Evolutionary conservation across 2,329 filamentous ascomycete species (phyloP), one percentile per base, ranked within the genome.

Genomic region (Coleophoma eucalyptorum): DNA sequence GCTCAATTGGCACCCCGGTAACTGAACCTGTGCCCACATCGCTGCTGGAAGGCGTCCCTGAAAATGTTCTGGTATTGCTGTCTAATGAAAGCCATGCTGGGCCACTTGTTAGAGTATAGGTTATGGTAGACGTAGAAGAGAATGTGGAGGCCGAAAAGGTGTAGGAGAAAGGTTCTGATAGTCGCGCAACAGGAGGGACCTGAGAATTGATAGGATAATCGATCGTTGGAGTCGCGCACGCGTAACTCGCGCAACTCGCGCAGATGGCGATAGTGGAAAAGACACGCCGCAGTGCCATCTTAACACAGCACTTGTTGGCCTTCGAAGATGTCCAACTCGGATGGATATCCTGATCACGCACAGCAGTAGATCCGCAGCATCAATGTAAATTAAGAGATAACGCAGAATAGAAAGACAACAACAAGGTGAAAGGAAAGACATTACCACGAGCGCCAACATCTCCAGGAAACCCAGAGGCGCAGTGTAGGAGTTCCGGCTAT

Each of bases 121-220:
- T 78, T 46, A 91, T 77, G 40, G 73, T 63, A 11, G 71, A 70
- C 40, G 71, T 67, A 15, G 87, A 86, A 13, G 76, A 74, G 68
- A 96, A 96, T 0, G 90, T 96, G 37, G 84, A 83, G 15, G 76
- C 68, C 10, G 88, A 86, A 61, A 96, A 88, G 31, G 80, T 74
- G 62, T 92, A 90, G 10, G 75, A 79, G 67, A 90, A 94, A 2
- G 77, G 74, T 59, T 85, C 65, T 38, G 78, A 80, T 52, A 88
- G 74, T 57, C 87, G 80, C 18, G 89, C 90, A 48, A 92, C 86
- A 3, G 87, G 86, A 32, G 90, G 90, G 1, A 95, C 78, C 67
- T 96, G 91, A 2, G 89, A 84, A 68, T 94, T 95, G 67, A 96
- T 77, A 1, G 90, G 90, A 59, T 92, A 93, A 43, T 74, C 73